phyloP scores from a whole-genome alignment of 352 stramenopile species.

The Phytophthora sansomeana region DNA sequence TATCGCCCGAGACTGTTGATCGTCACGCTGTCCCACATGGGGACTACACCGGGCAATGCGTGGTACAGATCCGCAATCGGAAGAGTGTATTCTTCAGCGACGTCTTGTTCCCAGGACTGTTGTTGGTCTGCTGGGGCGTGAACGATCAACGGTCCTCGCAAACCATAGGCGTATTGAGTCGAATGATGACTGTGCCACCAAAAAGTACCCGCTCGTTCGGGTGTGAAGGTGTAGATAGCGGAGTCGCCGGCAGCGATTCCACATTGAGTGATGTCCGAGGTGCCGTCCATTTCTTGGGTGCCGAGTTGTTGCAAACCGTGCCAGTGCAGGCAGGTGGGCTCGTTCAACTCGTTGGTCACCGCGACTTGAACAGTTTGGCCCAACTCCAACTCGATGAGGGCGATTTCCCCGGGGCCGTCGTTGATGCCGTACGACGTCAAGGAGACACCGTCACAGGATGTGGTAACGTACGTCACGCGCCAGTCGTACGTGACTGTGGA shows the following conservation, averaged over 20 bases:
- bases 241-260: conserved; percentile 21
- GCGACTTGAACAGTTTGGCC: conserved; percentile 34
- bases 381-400: conserved; percentile 33
- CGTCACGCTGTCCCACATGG: conserved; percentile 38
- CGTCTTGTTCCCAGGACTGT: conserved; percentile 20
- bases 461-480: conserved; percentile 29
- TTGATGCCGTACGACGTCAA: conserved; percentile 40
- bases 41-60: conserved; percentile 15
- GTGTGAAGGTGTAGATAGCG: conserved; percentile 43
- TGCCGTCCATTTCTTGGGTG: conserved; percentile 46
- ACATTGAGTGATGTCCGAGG: conserved; percentile 47
- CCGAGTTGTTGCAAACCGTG: conserved; percentile 42
- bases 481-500: conserved; percentile 38
- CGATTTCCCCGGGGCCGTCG: conserved; percentile 1
- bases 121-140: conserved; percentile 20
- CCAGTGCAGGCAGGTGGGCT: conserved; percentile 40
- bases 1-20: conserved; percentile 46
- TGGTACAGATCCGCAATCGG: conserved; percentile 48
- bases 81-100: conserved; percentile 35
- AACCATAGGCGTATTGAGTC: conserved; percentile 43
- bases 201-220: conserved; percentile 33
- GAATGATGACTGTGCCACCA: conserved; percentile 48
- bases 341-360: conserved; percentile 34
- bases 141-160: conserved; percentile 38
- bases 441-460: conserved; percentile 31